Evolutionary conservation across 1,284 basidiomycete genomes (phyloP).

Genomic region (Mycena sp.): DNA sequence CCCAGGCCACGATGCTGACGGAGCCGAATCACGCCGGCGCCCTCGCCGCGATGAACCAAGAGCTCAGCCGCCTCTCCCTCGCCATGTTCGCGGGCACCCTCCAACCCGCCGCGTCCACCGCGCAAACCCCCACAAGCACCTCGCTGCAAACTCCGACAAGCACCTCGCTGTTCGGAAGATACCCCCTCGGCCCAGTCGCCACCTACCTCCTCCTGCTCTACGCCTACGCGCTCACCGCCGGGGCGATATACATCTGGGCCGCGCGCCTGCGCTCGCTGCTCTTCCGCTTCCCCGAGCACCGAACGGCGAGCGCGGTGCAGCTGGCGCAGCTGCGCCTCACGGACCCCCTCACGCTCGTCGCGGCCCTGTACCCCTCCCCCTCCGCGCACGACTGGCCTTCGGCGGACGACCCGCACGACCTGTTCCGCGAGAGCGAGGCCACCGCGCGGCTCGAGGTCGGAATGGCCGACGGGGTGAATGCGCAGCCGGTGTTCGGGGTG

Average conservation of each 20-base stretch:
- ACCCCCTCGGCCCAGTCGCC: conserved; percentile 22
- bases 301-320: conserved; percentile 14
- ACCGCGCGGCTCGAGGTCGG: conserved; percentile 17
- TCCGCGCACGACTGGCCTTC: background rate
- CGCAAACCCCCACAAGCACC: background rate
- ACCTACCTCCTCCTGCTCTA: conserved; percentile 26
- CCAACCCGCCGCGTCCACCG: background rate
- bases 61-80: conserved; percentile 15
- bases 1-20: conserved; percentile 17
- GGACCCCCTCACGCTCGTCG: conserved; percentile 26
- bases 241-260: conserved; percentile 20
- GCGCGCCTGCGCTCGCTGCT: conserved; percentile 17
- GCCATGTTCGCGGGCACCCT: conserved; percentile 23
- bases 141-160: background rate
- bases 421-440: conserved; percentile 21
- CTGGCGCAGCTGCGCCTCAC: conserved; percentile 26
- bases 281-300: conserved; percentile 8
- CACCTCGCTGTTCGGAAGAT: conserved; percentile 12
- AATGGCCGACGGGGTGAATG: background rate
- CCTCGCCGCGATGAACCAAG: conserved; percentile 15
- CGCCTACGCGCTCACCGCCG: conserved; percentile 22
- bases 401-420: conserved; percentile 14
- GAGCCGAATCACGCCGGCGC: conserved; percentile 6
- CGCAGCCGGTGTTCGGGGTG: conserved; percentile 16
- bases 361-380: conserved; percentile 19